These are phyloP conservation scores for Fusarium cicatricum DNA, from an alignment of 2,329 filamentous ascomycete species.

Conservation along the genomic window DNA sequence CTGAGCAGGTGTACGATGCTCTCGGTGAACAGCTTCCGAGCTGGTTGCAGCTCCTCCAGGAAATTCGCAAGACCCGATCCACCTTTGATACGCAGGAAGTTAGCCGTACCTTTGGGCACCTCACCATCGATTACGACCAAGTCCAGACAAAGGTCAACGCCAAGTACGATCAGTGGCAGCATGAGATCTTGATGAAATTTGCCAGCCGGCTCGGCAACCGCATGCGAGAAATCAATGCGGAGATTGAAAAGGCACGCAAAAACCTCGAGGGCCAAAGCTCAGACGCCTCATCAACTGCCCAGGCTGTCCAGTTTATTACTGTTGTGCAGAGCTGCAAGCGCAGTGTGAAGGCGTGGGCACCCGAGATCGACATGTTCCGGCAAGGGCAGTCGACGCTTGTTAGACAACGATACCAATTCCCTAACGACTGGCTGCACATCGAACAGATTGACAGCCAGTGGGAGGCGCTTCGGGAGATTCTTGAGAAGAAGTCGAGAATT, in stretches of 20 bases:
- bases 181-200: slow-evolving; percentile 95
- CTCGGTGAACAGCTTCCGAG: slow-evolving; percentile 89
- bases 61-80: slow-evolving; percentile 92
- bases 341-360: slow-evolving; percentile 92
- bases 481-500: slow-evolving; percentile 91
- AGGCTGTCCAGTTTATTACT: slow-evolving; percentile 98
- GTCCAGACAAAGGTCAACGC: slow-evolving; percentile 98
- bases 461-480: slow-evolving; percentile 90
- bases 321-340: slow-evolving; percentile 96
- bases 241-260: slow-evolving; percentile 88
- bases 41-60: slow-evolving; percentile 95
- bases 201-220: slow-evolving; percentile 86
- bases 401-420: slow-evolving; percentile 92
- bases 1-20: slow-evolving; percentile 92
- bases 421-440: slow-evolving; percentile 92
- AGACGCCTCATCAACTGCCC: slow-evolving; percentile 93
- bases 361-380: slow-evolving; percentile 94
- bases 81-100: slow-evolving; percentile 98
- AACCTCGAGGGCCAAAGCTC: slow-evolving; percentile 92
- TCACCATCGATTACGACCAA: slow-evolving; percentile 97
- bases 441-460: slow-evolving; percentile 97
- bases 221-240: slow-evolving; percentile 90
- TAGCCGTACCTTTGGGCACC: slow-evolving; percentile 89
- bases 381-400: slow-evolving; percentile 93
- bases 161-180: slow-evolving; percentile 99